Percentiles rank a stretch among this genome's conserved stretches.
These are phyloP conservation scores for Cladorrhinum sp. DNA, from an alignment of 2,329 filamentous ascomycete genomes.

Conservation along the genomic window DNA sequence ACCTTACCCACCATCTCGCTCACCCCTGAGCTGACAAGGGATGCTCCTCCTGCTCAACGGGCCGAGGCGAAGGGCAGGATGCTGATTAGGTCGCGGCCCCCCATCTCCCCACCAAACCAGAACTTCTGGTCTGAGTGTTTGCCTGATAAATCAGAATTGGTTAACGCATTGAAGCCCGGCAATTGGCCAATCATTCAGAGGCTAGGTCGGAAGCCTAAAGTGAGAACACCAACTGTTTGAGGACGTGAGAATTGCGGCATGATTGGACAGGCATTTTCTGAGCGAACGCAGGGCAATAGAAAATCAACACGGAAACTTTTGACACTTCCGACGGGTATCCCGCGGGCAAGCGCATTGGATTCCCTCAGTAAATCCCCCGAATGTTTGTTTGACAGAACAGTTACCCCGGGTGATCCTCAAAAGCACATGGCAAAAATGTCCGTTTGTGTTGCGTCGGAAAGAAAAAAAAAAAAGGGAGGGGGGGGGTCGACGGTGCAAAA, in stretches of 20 bases:
- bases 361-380: neutral
- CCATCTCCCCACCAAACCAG: neutral
- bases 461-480: neutral
- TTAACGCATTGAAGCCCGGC: neutral
- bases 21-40: constrained; percentile 3
- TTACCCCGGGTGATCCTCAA: neutral
- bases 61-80: neutral
- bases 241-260: neutral
- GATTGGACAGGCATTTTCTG: neutral
- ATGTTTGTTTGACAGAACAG: constrained; percentile 6
- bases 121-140: neutral
- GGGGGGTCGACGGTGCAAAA: neutral
- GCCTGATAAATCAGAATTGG: neutral
- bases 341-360: neutral
- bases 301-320: neutral
- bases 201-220: neutral
- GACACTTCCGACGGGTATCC: constrained; percentile 8
- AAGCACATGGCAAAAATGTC: neutral
- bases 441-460: neutral
- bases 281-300: neutral
- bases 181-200: neutral
- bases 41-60: neutral
- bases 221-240: neutral
- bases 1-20: neutral
- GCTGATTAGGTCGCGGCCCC: neutral